Percentiles rank a stretch among this genome's conserved stretches.
Conservation (phyloP, 2,329 filamentous ascomycete species). For the Metarhizium album region DNA sequence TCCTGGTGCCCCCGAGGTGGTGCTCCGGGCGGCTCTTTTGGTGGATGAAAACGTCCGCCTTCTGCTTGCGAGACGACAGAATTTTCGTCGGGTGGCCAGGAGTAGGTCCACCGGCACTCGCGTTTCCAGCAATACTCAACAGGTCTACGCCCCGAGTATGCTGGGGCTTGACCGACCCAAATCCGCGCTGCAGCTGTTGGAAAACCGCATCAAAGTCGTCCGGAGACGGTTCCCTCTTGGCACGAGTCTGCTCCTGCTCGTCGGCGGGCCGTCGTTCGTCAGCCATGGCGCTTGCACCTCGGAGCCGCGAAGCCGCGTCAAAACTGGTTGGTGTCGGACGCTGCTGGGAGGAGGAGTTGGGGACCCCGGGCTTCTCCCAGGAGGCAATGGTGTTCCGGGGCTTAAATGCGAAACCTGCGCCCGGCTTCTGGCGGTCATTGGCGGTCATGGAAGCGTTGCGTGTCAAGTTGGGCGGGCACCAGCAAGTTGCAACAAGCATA, state of each 20-base stretch:
- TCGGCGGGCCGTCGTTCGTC: constrained; percentile 33
- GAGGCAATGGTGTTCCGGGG: constrained; percentile 20
- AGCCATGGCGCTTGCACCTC: constrained; percentile 28
- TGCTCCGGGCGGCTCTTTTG: constrained; percentile 46
- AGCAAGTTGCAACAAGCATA: constrained; percentile 5
- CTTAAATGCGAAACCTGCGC: constrained; percentile 20
- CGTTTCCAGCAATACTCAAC: neutral
- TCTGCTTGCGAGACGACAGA: constrained; percentile 41
- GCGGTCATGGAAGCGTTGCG: constrained; percentile 11
- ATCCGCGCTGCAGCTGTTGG: constrained; percentile 20
- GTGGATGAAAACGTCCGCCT: constrained; percentile 44
- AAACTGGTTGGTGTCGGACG: neutral
- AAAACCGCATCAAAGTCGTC: constrained; percentile 23
- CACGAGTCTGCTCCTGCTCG: neutral
- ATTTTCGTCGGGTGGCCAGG: constrained; percentile 32
- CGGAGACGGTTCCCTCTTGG: constrained; percentile 13
- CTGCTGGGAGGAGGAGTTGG: constrained; percentile 5
- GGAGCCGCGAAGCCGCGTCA: constrained; percentile 5
- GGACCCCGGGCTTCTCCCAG: constrained; percentile 12
- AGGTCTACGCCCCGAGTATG: constrained; percentile 9
- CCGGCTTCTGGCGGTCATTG: constrained; percentile 15
- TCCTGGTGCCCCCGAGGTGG: constrained; percentile 36
- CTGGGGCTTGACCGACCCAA: constrained; percentile 16
- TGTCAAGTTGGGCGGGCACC: neutral
- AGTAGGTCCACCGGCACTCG: constrained; percentile 13